Base-by-base conservation (phyloP, 1,284 basidiomycete species). In the Sphaerobolus stellatus region DNA sequence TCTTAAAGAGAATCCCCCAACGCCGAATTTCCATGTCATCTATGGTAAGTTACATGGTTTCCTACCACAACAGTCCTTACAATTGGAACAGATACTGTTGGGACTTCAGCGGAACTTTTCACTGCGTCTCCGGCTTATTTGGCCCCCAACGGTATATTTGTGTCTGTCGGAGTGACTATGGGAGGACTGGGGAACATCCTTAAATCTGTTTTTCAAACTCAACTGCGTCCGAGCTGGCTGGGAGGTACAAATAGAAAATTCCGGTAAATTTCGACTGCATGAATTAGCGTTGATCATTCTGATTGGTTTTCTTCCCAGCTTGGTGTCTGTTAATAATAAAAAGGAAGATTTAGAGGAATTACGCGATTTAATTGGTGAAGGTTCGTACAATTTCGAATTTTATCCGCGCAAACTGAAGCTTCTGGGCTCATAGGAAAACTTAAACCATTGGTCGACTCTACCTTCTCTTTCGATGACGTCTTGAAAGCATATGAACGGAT, bases 361-460 rank as follows among this genome's bases (percentile, higher is more conserved):
- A 20, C 61, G 68, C 33, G 62, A 71, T 52, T 61, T 78, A 43
- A 61, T 78, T n/a, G 68, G 70, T 25, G 68, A 77, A 59, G 79
- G 81, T 81, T 54, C 29, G 71, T 48, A 41, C 30, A 29, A 40
- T 62, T 29, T 54, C 7, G 56, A 56, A 57, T 11, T 66, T 24
- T 41, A 43, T 25, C 6, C 24, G 2, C 36, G 63, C 41, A 61
- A 68, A 54, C 61, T 50, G 48, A 57, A 70, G 41, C 25, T 48
- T 18, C 44, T 45, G 22, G 38, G 22, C 31, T 58, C 48, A 14
- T 54, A 78, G 84, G 82, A 31, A 73, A 74, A 54, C 63, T 88
- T 3, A 80, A 79, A 58, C 75, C 84, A 0, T 61, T 77, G 0
- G 77, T 90, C 6, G 87, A 90, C 66, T 83, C 81, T 0, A 78